A percentile compares a stretch with the other conserved stretches of the same genome.
phyloP scores from a whole-genome alignment of 805 yeast genomes.

The Peterozyma toletana region DNA sequence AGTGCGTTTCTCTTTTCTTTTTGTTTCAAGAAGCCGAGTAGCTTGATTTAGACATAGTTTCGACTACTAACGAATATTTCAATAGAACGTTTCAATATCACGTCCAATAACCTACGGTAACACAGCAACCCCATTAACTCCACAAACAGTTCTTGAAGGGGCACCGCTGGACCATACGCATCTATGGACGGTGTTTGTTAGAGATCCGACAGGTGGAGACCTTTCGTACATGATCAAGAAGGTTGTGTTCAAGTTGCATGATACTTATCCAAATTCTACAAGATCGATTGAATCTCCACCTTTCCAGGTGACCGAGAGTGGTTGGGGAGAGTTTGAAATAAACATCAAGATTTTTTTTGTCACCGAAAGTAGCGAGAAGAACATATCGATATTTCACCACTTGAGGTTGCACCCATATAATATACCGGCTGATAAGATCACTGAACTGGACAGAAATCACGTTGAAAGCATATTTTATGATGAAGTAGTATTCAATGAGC shows the following conservation, averaged over 20 bases:
- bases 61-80: too few relatives aligned
- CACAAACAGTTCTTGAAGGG: slow-evolving; percentile 39
- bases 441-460: slow-evolving; percentile 24
- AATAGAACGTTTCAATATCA: slow-evolving; percentile 54
- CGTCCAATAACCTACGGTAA: slow-evolving; percentile 82
- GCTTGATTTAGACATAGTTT: too few relatives aligned
- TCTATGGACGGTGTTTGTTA: slow-evolving; percentile 87
- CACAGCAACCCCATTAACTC: slow-evolving; percentile 61
- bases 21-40: too few relatives aligned
- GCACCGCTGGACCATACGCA: slow-evolving; percentile 92
- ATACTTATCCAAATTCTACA: slow-evolving; percentile 84
- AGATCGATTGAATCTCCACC: slow-evolving; percentile 87
- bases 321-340: slow-evolving; percentile 99
- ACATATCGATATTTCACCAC: slow-evolving; percentile 79
- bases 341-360: slow-evolving; percentile 80
- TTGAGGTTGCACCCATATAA: slow-evolving; percentile 87
- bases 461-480: slow-evolving; percentile 69
- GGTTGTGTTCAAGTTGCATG: slow-evolving; percentile 92
- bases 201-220: slow-evolving; percentile 77
- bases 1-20: too few relatives aligned
- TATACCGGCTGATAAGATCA: slow-evolving; percentile 13
- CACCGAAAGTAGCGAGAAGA: slow-evolving; percentile 83
- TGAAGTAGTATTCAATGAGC: slow-evolving; percentile 91
- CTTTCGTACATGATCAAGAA: slow-evolving; percentile 76
- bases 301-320: slow-evolving; percentile 91